phyloP scores from a whole-genome alignment of 73 alveolate species.

The Blepharisma japonicum region DNA sequence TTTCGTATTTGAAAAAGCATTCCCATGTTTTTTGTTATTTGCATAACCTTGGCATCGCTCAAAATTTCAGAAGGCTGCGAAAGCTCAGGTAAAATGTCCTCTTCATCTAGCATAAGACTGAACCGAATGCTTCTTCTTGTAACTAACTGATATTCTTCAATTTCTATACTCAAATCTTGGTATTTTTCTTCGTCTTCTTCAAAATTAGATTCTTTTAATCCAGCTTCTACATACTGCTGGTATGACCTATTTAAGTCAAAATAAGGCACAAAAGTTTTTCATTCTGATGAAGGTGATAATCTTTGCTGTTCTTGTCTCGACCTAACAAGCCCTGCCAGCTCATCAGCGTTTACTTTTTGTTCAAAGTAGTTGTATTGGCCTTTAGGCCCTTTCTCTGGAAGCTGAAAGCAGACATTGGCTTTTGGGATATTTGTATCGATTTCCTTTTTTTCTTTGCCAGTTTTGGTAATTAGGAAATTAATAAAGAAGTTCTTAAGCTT shows the following conservation, averaged over 20 bases:
- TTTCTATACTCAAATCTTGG: constrained; percentile 72
- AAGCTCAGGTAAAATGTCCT: constrained; percentile 35
- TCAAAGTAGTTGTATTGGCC: not conserved
- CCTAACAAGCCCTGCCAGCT: not conserved
- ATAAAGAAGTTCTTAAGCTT: not conserved
- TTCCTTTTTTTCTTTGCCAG: constrained; percentile 16
- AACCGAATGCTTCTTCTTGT: constrained; percentile 34
- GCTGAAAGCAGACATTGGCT: not conserved
- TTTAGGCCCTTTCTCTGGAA: not conserved
- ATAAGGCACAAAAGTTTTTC: constrained; percentile 15
- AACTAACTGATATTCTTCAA: constrained; percentile 58
- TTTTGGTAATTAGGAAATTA: not conserved
- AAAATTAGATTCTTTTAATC: constrained; percentile 63
- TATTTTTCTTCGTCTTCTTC: constrained; percentile 40
- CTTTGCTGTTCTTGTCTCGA: not conserved
- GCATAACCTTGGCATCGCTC: constrained; percentile 43
- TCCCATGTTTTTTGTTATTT: not conserved
- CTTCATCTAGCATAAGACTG: constrained; percentile 37
- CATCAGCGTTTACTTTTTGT: constrained; percentile 1
- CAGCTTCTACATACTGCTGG: constrained; percentile 60
- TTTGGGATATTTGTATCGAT: not conserved
- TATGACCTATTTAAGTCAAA: not conserved
- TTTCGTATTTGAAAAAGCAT: not conserved
- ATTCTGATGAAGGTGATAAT: not conserved
- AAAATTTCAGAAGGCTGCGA: constrained; percentile 37